phyloP scores from a whole-genome alignment of 2,329 filamentous ascomycete species.

The Ascochyta koolunga region DNA sequence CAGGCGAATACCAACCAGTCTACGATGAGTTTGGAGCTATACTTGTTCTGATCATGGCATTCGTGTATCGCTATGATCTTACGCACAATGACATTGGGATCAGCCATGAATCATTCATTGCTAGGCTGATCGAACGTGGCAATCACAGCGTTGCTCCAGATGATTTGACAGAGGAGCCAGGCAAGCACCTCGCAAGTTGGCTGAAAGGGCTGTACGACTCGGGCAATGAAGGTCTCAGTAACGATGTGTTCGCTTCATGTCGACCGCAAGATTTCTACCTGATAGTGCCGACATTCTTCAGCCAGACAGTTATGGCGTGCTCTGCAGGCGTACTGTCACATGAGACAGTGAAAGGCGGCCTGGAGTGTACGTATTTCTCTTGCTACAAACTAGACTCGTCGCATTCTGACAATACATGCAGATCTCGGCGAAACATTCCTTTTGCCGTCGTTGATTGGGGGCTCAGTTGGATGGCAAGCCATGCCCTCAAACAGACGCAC shows the following conservation, averaged over 20 bases:
- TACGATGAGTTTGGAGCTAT: conserved; percentile 87
- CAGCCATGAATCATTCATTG: conserved; percentile 69
- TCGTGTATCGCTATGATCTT: conserved; percentile 77
- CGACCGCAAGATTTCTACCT: conserved; percentile 83
- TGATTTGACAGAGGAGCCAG: conserved; percentile 69
- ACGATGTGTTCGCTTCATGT: conserved; percentile 82
- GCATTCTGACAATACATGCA: conserved; percentile 35
- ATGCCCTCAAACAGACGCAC: conserved; percentile 69
- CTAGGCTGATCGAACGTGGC: conserved; percentile 67
- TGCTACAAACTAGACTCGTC: not conserved
- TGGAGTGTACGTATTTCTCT: conserved; percentile 67
- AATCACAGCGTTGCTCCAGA: conserved; percentile 63
- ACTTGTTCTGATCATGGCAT: conserved; percentile 73
- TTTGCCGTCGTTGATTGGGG: conserved; percentile 79
- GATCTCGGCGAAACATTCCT: conserved; percentile 81
- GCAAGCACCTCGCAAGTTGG: conserved; percentile 73
- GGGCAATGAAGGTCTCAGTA: conserved; percentile 71
- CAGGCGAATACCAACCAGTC: conserved; percentile 79
- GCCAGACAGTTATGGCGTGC: conserved; percentile 74
- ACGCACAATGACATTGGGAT: conserved; percentile 68
- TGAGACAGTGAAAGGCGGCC: conserved; percentile 73
- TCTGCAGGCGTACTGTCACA: conserved; percentile 69
- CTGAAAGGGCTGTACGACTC: conserved; percentile 75
- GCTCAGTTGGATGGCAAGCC: conserved; percentile 72
- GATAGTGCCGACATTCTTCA: conserved; percentile 76